phyloP scores from a whole-genome alignment of 2,329 filamentous ascomycete species.

The Ophiocordyceps camponoti-rufipedis region DNA sequence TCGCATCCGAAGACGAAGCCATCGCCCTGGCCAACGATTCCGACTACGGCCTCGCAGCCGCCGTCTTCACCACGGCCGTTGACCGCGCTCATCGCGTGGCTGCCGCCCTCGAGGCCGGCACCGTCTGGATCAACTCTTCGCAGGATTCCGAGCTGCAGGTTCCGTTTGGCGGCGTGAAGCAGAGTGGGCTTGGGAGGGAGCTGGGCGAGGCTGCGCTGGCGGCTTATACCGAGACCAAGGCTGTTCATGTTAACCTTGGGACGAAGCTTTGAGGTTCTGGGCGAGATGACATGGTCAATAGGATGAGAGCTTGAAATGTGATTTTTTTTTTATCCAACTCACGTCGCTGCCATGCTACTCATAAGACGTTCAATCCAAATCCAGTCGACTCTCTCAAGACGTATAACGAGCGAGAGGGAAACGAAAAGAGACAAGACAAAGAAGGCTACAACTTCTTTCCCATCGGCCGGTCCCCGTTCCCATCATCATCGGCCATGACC shows the following conservation, averaged over 20 bases:
- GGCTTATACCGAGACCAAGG: slow-evolving; percentile 54
- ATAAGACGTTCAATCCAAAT: too few relatives aligned
- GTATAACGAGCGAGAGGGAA: not conserved
- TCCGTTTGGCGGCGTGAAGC: slow-evolving; percentile 62
- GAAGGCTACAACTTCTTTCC: not conserved
- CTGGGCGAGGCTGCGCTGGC: slow-evolving; percentile 47
- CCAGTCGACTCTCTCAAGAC: too few relatives aligned
- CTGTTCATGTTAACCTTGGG: slow-evolving; percentile 31
- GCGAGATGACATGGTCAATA: slow-evolving; percentile 18
- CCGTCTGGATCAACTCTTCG: slow-evolving; percentile 47
- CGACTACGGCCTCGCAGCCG: slow-evolving; percentile 66
- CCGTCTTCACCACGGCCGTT: slow-evolving; percentile 66
- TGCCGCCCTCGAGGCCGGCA: slow-evolving; percentile 56
- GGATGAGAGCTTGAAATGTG: too few relatives aligned
- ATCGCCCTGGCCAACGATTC: slow-evolving; percentile 59
- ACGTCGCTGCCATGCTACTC: too few relatives aligned
- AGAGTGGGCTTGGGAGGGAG: slow-evolving; percentile 63
- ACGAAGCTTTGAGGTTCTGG: slow-evolving; percentile 6
- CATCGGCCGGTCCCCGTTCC: too few relatives aligned
- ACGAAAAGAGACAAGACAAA: not conserved
- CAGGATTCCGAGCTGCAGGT: slow-evolving; percentile 21
- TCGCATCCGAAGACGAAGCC: slow-evolving; percentile 65
- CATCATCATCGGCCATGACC: too few relatives aligned
- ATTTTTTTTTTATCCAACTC: too few relatives aligned
- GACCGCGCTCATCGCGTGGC: slow-evolving; percentile 68